Evolutionary conservation across 495 filamentous ascomycete species (phyloP).

Genomic region (Venustampulla echinocandica): DNA sequence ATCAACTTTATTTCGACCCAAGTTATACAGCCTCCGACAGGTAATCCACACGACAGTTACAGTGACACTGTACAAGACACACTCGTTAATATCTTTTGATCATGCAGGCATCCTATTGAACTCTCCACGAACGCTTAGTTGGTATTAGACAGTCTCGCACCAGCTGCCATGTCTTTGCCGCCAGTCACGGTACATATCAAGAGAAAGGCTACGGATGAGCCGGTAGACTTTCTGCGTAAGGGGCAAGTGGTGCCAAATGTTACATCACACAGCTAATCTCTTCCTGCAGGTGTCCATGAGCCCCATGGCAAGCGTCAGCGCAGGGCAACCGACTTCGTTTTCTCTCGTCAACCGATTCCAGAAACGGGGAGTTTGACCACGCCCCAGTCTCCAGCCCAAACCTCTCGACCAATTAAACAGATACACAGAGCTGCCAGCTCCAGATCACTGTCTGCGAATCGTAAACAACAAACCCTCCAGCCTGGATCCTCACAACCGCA

Average conservation of each 20-base stretch:
- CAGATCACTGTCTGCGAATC: slow-evolving; percentile 1
- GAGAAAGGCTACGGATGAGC: slow-evolving; percentile 45
- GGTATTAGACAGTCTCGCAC: too few relatives aligned
- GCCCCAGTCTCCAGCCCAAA: neutral
- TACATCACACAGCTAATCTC: neutral
- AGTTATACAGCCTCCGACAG: too few relatives aligned
- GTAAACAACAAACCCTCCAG: neutral
- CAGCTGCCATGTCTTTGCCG: slow-evolving; percentile 37
- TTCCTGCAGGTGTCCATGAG: slow-evolving; percentile 4
- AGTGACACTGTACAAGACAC: too few relatives aligned
- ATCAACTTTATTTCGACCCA: too few relatives aligned
- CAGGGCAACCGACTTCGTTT: slow-evolving; percentile 10
- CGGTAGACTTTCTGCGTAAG: slow-evolving; percentile 44
- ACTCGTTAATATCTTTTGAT: too few relatives aligned
- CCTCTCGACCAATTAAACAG: slow-evolving; percentile 20
- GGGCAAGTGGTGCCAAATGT: neutral
- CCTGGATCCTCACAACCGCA: neutral
- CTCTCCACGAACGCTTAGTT: too few relatives aligned
- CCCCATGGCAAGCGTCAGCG: slow-evolving; percentile 3
- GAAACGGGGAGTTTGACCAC: neutral
- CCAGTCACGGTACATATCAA: slow-evolving; percentile 45
- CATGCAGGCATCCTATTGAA: too few relatives aligned
- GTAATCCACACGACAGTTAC: too few relatives aligned
- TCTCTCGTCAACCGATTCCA: slow-evolving; percentile 6
- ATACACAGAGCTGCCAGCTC: slow-evolving; percentile 12